phyloP scores from a whole-genome alignment of 2,329 filamentous ascomycete species.

The Aspergillus ochraceus region DNA sequence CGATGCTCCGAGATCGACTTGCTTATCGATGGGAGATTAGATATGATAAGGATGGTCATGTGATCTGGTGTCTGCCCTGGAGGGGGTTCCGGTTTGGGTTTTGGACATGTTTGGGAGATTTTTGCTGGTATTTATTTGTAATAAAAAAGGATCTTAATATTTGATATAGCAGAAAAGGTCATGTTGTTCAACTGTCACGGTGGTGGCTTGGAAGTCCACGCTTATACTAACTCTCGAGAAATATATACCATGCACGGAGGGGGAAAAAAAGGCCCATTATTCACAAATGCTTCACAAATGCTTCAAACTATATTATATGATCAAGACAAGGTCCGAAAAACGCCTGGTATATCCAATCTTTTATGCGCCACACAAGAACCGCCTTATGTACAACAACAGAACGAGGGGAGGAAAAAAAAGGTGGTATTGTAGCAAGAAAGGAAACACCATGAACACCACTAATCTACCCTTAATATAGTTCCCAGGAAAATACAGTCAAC shows the following conservation, averaged over 20 bases:
- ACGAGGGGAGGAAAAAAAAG: neutral
- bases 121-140: neutral
- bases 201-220: neutral
- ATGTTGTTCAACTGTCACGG: conserved; percentile 2
- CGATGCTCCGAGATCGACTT: neutral
- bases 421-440: neutral
- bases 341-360: conserved; percentile 17
- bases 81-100: neutral
- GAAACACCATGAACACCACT: conserved; percentile 1
- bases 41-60: conserved; percentile 10
- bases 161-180: neutral
- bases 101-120: neutral
- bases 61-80: conserved; percentile 11
- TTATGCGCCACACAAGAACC: conserved; percentile 7
- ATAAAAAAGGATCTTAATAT: too few relatives aligned
- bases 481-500: neutral
- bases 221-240: neutral
- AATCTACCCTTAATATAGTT: conserved; percentile 6
- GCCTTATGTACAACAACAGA: conserved; percentile 16
- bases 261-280: too few relatives aligned
- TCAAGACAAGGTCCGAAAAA: neutral
- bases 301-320: neutral
- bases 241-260: neutral
- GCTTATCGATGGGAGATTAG: conserved; percentile 8
- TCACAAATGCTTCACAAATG: neutral